A percentile compares a stretch with the other conserved stretches of the same genome.
phyloP scores from a whole-genome alignment of 306 rosid genomes.

The Vicia faba region DNA sequence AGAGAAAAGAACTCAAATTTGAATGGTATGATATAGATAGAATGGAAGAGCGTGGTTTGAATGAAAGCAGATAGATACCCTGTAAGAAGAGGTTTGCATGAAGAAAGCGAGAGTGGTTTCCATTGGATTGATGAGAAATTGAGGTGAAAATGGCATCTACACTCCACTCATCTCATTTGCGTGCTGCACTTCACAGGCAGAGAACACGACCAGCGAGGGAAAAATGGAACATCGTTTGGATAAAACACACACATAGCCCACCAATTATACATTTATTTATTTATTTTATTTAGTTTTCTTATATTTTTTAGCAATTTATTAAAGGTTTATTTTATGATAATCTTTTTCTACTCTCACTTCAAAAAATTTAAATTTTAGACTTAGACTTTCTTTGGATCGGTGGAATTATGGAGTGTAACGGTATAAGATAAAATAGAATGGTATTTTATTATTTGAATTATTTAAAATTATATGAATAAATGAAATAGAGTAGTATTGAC shows the following conservation, averaged over 20 bases:
- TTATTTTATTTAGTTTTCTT: neutral
- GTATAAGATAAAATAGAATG: too few relatives aligned
- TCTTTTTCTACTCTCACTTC: too few relatives aligned
- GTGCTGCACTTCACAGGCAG: neutral
- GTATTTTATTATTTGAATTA: too few relatives aligned
- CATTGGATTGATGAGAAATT: conserved; percentile 51
- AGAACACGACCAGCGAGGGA: conserved; percentile 13
- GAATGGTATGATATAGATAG: neutral
- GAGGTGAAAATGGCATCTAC: conserved; percentile 49
- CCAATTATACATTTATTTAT: neutral
- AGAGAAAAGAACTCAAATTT: neutral
- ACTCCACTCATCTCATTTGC: conserved; percentile 8
- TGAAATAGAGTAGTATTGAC: too few relatives aligned
- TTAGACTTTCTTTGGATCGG: too few relatives aligned
- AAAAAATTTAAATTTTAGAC: too few relatives aligned
- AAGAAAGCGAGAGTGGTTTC: conserved; percentile 56
- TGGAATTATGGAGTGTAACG: too few relatives aligned
- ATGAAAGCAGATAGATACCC: conserved; percentile 39
- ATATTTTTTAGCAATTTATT: too few relatives aligned
- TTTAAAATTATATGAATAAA: too few relatives aligned
- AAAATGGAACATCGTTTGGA: neutral
- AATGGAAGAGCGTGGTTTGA: neutral
- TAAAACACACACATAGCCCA: neutral
- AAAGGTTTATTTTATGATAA: too few relatives aligned
- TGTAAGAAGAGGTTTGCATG: conserved; percentile 59